Percentiles rank a stretch among this genome's conserved stretches.
Conservation (phyloP, 2,329 filamentous ascomycete genomes). For the Clonostachys sp. region DNA sequence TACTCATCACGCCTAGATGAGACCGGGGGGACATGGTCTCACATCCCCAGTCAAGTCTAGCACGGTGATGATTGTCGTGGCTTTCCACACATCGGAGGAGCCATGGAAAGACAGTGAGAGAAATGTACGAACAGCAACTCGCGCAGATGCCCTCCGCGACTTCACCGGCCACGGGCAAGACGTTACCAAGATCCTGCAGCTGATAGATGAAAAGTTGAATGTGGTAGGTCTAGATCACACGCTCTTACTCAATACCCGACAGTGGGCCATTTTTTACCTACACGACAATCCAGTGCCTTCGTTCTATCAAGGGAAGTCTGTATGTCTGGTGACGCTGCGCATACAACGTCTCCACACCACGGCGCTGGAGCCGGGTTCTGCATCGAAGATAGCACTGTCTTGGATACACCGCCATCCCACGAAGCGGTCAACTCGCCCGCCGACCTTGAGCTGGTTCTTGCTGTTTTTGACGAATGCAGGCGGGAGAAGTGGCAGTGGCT, state of each 20-base stretch:
- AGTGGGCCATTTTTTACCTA: conserved; percentile 41
- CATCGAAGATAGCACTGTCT: conserved; percentile 44
- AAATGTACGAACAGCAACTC: conserved; percentile 12
- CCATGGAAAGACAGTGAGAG: conserved; percentile 17
- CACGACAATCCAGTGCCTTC: conserved; percentile 31
- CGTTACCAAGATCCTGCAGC: conserved; percentile 18
- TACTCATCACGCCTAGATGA: conserved; percentile 18
- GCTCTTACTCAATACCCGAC: too few species aligned
- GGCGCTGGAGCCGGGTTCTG: conserved; percentile 55
- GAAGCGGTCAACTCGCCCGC: conserved; percentile 19
- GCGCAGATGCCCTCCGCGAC: conserved; percentile 23
- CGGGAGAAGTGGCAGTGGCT: conserved; percentile 42
- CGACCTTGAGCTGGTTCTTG: conserved; percentile 38
- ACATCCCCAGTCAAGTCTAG: conserved; percentile 55
- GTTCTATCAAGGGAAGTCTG: conserved; percentile 37
- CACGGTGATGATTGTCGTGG: conserved; percentile 49
- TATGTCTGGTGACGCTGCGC: conserved; percentile 58
- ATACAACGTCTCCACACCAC: conserved; percentile 56
- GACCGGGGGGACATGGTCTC: conserved; percentile 48
- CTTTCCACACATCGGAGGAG: conserved; percentile 25
- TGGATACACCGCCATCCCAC: conserved; percentile 39
- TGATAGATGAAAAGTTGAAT: conserved; percentile 19
- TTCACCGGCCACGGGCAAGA: conserved; percentile 16
- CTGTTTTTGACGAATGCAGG: conserved; percentile 42
- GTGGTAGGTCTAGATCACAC: conserved; percentile 10